Conservation (phyloP, 2,329 filamentous ascomycete species). For the Thelonectria rubi region DNA sequence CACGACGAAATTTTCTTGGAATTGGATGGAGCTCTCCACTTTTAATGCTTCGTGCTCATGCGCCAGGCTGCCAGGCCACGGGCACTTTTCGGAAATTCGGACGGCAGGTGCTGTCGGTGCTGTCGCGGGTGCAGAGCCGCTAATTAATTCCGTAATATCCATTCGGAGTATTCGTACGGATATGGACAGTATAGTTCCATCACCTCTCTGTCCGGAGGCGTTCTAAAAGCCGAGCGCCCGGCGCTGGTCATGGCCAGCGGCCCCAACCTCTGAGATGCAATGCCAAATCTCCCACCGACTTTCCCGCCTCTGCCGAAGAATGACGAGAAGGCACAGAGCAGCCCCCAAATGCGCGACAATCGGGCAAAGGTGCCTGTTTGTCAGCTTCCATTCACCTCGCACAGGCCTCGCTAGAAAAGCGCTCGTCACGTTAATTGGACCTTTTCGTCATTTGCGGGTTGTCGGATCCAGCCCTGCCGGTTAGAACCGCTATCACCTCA, state of each 20-base stretch:
- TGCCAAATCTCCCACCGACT: slow-evolving; percentile 11
- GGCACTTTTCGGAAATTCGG: background rate
- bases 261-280: background rate
- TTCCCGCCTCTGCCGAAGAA: slow-evolving; percentile 16
- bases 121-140: background rate
- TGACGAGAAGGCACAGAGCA: background rate
- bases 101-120: no score
- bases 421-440: slow-evolving; percentile 2
- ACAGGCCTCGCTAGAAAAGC: slow-evolving; percentile 3
- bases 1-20: slow-evolving; percentile 37
- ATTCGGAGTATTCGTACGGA: no score
- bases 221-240: background rate
- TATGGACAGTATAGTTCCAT: no score
- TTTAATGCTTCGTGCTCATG: slow-evolving; percentile 46
- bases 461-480: slow-evolving; percentile 2
- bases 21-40: slow-evolving; percentile 41
- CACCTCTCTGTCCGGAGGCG: background rate
- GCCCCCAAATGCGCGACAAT: slow-evolving; percentile 15
- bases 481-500: background rate
- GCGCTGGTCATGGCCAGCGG: background rate
- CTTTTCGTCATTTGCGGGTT: background rate
- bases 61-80: slow-evolving; percentile 25
- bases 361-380: background rate
- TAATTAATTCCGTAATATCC: background rate
- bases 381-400: slow-evolving; percentile 2